phyloP scores from a whole-genome alignment of 179 eudicot species.

The Spergularia azorica region DNA sequence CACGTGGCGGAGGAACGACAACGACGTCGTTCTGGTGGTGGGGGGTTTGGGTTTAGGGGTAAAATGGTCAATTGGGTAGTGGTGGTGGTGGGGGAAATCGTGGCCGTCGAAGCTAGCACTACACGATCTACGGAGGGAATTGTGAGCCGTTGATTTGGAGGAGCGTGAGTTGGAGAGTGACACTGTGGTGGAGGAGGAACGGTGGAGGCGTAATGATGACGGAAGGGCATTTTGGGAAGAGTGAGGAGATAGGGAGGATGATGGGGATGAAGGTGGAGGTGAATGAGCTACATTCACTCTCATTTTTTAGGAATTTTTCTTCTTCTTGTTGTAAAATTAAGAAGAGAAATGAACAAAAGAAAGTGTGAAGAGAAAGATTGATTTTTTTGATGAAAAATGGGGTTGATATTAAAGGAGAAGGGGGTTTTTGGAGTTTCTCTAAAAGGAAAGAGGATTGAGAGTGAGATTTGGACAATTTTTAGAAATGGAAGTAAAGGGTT shows the following conservation, averaged over 20 bases:
- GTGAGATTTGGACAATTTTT: conserved; percentile 13
- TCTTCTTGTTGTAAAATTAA: neutral
- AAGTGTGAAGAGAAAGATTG: neutral
- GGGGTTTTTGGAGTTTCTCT: conserved; percentile 8
- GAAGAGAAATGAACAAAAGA: conserved; percentile 2
- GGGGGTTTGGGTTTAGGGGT: conserved; percentile 9
- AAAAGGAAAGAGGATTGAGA: neutral
- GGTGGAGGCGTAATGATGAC: conserved; percentile 20
- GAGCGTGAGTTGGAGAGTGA: neutral
- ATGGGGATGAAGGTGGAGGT: conserved; percentile 20
- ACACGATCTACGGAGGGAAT: conserved; percentile 19
- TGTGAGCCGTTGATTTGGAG: conserved; percentile 18
- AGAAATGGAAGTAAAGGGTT: neutral
- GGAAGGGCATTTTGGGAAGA: conserved; percentile 22
- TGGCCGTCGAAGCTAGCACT: conserved; percentile 33
- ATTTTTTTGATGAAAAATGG: neutral
- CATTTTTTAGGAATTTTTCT: conserved; percentile 14
- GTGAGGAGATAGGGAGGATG: conserved; percentile 16
- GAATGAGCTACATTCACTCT: conserved; percentile 37
- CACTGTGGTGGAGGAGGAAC: conserved; percentile 15
- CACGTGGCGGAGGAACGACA: conserved; percentile 28
- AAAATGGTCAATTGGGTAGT: conserved; percentile 11
- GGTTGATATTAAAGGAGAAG: conserved; percentile 11
- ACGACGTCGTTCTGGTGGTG: neutral
- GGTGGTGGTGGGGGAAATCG: conserved; percentile 15